Conservation (phyloP, 169 alveolate genomes). For the Plasmodium vivax region DNA sequence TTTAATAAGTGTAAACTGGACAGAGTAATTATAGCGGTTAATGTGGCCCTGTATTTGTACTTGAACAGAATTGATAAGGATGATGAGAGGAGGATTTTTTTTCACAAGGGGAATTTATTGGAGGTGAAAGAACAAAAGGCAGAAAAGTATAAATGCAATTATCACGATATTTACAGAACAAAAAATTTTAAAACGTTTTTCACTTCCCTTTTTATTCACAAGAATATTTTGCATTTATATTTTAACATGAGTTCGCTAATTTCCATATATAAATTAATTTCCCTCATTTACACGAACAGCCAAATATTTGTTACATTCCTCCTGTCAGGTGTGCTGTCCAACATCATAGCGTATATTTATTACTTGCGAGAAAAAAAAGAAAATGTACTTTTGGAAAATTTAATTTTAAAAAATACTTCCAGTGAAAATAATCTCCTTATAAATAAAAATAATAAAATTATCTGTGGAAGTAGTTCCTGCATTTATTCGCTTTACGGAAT, state of each 20-base stretch:
- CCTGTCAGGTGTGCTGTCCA: conserved; percentile 63
- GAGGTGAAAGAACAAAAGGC: conserved; percentile 47
- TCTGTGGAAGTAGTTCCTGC: conserved; percentile 70
- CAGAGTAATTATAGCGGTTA: conserved; percentile 46
- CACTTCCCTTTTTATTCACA: conserved; percentile 65
- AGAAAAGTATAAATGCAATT: conserved; percentile 74
- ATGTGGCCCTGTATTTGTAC: conserved; percentile 28
- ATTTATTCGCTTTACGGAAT: conserved; percentile 71
- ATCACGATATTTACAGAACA: conserved; percentile 59
- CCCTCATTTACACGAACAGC: conserved; percentile 31
- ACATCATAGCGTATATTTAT: conserved; percentile 25
- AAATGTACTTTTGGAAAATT: conserved; percentile 40
- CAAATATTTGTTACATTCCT: conserved; percentile 45
- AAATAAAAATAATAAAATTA: conserved; percentile 39
- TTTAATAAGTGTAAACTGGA: conserved; percentile 71
- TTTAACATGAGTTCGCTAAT: conserved; percentile 73
- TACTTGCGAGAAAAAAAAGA: conserved; percentile 23
- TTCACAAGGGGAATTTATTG: conserved; percentile 64
- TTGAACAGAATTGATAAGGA: conserved; percentile 45
- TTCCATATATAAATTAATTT: conserved; percentile 61
- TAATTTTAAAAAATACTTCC: conserved; percentile 21
- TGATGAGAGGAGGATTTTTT: conserved; percentile 53
- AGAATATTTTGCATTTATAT: conserved; percentile 73
- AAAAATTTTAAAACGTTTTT: conserved; percentile 70
- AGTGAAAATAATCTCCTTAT: not conserved